Percentiles rank a stretch among this genome's conserved stretches.
These are phyloP conservation scores for Pichia nanzhaoensis DNA, from an alignment of 805 yeast species.

Conservation along the genomic window DNA sequence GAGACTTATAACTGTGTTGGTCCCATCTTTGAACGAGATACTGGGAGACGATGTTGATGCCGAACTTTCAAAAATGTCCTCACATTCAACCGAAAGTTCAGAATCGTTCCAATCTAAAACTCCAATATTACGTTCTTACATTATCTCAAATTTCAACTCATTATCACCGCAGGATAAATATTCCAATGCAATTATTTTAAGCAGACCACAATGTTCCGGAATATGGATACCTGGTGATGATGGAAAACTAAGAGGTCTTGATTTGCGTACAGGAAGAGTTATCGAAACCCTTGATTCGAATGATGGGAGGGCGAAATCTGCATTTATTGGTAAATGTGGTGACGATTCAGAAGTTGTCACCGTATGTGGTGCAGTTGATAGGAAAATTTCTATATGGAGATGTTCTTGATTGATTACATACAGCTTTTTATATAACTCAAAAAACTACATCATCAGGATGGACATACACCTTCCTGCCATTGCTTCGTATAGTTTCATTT, in stretches of 20 bases:
- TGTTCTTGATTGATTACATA: neutral
- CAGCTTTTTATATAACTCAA: constrained; percentile 24
- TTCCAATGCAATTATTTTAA: constrained; percentile 40
- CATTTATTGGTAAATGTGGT: constrained; percentile 24
- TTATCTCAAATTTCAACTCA: constrained; percentile 40
- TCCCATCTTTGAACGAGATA: constrained; percentile 31
- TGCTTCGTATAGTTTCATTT: constrained; percentile 44
- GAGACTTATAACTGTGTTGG: constrained; percentile 51
- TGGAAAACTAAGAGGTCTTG: constrained; percentile 56
- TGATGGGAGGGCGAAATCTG: constrained; percentile 45
- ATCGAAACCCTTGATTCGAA: constrained; percentile 30
- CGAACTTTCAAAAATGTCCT: constrained; percentile 3
- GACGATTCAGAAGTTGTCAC: constrained; percentile 34
- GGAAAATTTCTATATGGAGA: constrained; percentile 30
- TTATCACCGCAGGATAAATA: constrained; percentile 64
- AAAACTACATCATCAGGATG: constrained; percentile 63
- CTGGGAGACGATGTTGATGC: constrained; percentile 2
- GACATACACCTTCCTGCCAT: constrained; percentile 56
- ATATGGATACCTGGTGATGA: constrained; percentile 68
- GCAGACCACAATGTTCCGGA: constrained; percentile 34
- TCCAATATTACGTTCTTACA: constrained; percentile 30
- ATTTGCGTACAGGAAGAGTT: constrained; percentile 35
- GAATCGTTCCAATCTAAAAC: constrained; percentile 21
- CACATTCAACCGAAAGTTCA: constrained; percentile 7
- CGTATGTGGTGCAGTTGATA: constrained; percentile 46